Evolutionary conservation across 2,329 filamentous ascomycete species (phyloP).

Genomic region (Biscogniauxia marginata): DNA sequence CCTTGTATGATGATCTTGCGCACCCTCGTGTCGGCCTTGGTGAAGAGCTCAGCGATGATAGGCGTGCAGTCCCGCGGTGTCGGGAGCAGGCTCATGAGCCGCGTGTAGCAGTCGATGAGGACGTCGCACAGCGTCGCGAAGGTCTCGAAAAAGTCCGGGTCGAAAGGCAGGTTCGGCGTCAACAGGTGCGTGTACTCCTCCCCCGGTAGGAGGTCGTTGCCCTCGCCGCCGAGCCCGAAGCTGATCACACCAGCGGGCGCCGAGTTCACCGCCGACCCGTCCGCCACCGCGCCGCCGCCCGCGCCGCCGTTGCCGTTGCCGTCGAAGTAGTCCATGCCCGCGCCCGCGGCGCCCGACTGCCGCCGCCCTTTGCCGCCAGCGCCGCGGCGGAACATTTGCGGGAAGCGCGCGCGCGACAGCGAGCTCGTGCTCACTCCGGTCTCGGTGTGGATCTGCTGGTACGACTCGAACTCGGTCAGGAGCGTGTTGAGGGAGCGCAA

Average conservation of each 20-base stretch:
- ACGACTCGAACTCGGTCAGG: constrained; percentile 88
- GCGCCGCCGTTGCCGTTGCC: constrained; percentile 18
- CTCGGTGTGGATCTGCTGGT: constrained; percentile 81
- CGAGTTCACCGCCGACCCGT: constrained; percentile 31
- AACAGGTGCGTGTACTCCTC: constrained; percentile 87
- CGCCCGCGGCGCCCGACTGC: constrained; percentile 47
- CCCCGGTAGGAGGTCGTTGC: constrained; percentile 70
- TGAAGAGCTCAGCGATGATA: constrained; percentile 77
- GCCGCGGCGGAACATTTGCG: constrained; percentile 76
- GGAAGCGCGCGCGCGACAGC: constrained; percentile 74
- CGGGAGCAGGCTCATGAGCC: constrained; percentile 72
- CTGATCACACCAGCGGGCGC: constrained; percentile 49
- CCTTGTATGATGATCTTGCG: constrained; percentile 86
- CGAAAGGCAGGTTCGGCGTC: constrained; percentile 90
- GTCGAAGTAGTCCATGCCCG: constrained; percentile 26
- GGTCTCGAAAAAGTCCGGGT: constrained; percentile 95
- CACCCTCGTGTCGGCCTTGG: constrained; percentile 82
- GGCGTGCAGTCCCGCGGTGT: constrained; percentile 70
- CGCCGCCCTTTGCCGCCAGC: constrained; percentile 58
- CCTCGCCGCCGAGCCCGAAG: constrained; percentile 50
- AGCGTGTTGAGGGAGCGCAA: constrained; percentile 83
- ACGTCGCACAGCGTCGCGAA: constrained; percentile 96
- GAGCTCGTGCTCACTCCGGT: constrained; percentile 68
- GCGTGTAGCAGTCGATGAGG: constrained; percentile 86
- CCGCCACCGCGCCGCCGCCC: constrained; percentile 17